These are phyloP conservation scores for Mortierella sp. DNA, from an alignment of 371 early-diverging fungal genomes.

Conservation along the genomic window DNA sequence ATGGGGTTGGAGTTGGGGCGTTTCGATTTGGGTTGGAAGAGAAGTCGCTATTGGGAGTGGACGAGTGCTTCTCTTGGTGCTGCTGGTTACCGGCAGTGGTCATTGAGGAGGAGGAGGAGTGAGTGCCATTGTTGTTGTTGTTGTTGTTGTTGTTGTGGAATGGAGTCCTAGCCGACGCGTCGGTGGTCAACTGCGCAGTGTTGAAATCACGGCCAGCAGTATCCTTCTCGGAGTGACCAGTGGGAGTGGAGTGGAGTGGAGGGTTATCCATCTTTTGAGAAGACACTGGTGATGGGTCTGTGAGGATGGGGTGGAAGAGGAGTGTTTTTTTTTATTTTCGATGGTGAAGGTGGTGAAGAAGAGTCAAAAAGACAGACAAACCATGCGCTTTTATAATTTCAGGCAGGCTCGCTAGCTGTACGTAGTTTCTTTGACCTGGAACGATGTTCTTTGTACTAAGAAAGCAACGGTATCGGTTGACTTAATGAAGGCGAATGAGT, in stretches of 20 bases:
- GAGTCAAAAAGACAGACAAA: background rate
- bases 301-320: background rate
- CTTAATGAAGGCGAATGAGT: background rate
- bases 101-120: background rate
- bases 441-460: no score
- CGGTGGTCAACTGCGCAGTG: conserved; percentile 3
- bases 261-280: background rate
- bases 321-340: background rate
- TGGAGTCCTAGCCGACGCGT: conserved; percentile 4
- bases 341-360: background rate
- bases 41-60: background rate
- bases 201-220: background rate
- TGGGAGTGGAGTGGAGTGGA: background rate
- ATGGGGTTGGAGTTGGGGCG: background rate
- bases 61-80: background rate
- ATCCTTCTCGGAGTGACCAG: background rate
- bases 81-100: background rate
- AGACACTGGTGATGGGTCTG: background rate
- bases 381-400: background rate
- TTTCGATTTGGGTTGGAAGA: background rate
- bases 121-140: background rate
- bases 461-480: background rate
- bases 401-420: background rate
- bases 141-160: background rate
- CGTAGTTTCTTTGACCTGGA: background rate